Percentiles rank a stretch among this genome's conserved stretches.
Evolutionary conservation across 352 stramenopile genomes (phyloP).

Genomic region (Globisporangium radiosum): DNA sequence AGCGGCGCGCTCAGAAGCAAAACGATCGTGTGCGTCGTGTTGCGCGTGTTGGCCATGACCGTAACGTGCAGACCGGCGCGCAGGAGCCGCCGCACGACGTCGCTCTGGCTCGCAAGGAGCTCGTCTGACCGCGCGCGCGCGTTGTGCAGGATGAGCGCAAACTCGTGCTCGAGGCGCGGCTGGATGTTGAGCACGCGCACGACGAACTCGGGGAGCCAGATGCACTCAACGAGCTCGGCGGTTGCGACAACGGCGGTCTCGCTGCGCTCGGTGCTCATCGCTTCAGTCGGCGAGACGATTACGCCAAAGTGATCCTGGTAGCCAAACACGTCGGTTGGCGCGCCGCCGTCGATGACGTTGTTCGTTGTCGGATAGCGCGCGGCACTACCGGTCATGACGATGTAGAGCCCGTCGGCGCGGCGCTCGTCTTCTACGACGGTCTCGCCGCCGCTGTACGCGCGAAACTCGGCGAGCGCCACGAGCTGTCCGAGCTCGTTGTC

Average conservation of each 20-base stretch:
- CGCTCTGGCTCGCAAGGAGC: constrained; percentile 26
- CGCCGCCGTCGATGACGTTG: constrained; percentile 16
- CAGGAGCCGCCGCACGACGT: constrained; percentile 31
- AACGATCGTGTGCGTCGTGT: constrained; percentile 33
- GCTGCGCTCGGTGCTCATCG: constrained; percentile 15
- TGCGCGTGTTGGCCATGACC: constrained; percentile 47
- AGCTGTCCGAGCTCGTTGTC: constrained; percentile 51
- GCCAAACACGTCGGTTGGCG: constrained; percentile 22
- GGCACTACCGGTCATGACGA: constrained; percentile 35
- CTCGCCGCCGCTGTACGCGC: constrained; percentile 28
- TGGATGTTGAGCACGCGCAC: constrained; percentile 59
- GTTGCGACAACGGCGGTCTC: constrained; percentile 30
- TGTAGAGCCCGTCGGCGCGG: constrained; percentile 44
- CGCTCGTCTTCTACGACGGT: constrained; percentile 40
- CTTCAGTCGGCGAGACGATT: constrained; percentile 31
- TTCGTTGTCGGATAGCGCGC: constrained; percentile 19
- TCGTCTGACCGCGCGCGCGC: constrained; percentile 14
- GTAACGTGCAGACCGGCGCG: constrained; percentile 43
- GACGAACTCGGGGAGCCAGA: constrained; percentile 47
- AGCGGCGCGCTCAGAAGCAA: constrained; percentile 49
- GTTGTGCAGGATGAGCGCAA: constrained; percentile 48
- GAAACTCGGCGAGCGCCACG: constrained; percentile 35
- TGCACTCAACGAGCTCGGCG: constrained; percentile 33
- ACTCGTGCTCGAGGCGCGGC: constrained; percentile 52
- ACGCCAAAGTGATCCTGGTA: constrained; percentile 60